phyloP scores from a whole-genome alignment of 176 grass and related monocot species.

The Bonia amplexicaulis region DNA sequence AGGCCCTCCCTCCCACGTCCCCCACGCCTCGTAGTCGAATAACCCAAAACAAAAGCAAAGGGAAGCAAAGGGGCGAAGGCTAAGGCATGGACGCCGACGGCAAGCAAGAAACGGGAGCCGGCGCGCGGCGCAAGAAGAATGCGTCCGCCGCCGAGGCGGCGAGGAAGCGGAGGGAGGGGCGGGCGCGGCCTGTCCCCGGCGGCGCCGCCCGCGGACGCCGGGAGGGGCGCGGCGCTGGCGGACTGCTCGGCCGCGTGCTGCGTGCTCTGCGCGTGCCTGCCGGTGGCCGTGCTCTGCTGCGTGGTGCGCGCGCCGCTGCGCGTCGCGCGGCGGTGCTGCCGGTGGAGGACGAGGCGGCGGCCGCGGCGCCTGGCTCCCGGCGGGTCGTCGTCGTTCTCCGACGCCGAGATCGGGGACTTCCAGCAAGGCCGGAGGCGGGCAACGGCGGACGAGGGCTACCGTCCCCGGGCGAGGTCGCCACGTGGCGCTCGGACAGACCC shows the following conservation, averaged over 20 bases:
- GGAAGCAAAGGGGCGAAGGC: not conserved
- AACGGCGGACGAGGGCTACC: not conserved
- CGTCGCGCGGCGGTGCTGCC: constrained; percentile 38
- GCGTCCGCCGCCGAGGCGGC: not conserved
- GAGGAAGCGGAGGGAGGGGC: constrained; percentile 18
- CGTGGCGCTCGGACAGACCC: not conserved
- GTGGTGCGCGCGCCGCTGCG: constrained; percentile 49
- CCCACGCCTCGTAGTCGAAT: not conserved
- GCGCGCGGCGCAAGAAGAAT: not conserved
- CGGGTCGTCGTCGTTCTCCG: constrained; percentile 57
- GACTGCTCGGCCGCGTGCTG: constrained; percentile 63
- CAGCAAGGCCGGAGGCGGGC: constrained; percentile 11
- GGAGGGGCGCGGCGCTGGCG: constrained; percentile 21
- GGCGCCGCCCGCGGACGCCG: constrained; percentile 14
- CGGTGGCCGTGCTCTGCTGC: constrained; percentile 53
- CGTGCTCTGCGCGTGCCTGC: constrained; percentile 68
- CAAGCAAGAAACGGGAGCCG: not conserved
- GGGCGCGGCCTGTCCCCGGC: not conserved
- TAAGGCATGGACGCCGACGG: not conserved
- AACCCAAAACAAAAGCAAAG: not conserved
- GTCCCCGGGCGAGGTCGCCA: not conserved
- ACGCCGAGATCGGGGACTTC: constrained; percentile 53
- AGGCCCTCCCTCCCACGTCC: not conserved
- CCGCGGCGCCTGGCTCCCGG: constrained; percentile 25
- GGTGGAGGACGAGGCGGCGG: not conserved